Evolutionary conservation across 148 eudicot species (phyloP).

Genomic region (Rhododendron ovatum): DNA sequence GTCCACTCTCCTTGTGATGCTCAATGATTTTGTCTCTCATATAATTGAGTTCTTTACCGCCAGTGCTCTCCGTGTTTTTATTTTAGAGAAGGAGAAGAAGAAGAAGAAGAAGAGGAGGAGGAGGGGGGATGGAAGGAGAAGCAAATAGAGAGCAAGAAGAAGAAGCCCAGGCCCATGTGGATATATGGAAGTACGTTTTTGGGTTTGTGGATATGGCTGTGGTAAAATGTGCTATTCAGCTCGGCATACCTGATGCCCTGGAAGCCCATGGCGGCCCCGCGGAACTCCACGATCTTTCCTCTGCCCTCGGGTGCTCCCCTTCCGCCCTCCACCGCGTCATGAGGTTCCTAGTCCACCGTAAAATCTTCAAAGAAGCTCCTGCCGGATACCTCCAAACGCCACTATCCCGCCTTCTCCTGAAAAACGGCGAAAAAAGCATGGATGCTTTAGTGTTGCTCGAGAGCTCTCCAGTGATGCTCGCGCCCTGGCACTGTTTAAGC

Average conservation of each 20-base stretch:
- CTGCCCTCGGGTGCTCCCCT: conserved; percentile 38
- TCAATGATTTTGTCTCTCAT: background rate
- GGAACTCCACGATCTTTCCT: conserved; percentile 38
- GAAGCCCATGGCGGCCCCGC: conserved; percentile 41
- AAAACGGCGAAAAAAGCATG: conserved; percentile 31
- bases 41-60: no score
- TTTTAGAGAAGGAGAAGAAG: background rate
- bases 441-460: conserved; percentile 35
- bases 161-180: conserved; percentile 37
- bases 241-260: conserved; percentile 47
- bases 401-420: conserved; percentile 42
- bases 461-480: conserved; percentile 44
- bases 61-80: background rate
- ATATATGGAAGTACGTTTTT: conserved; percentile 48
- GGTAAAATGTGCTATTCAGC: conserved; percentile 64
- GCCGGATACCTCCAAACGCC: conserved; percentile 39
- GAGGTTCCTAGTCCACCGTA: conserved; percentile 48
- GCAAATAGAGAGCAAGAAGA: background rate
- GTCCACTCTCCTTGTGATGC: background rate
- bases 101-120: conserved; percentile 21
- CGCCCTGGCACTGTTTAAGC: conserved; percentile 51
- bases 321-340: conserved; percentile 42
- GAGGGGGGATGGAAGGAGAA: background rate
- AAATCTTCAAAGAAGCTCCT: conserved; percentile 28
- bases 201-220: conserved; percentile 58